phyloP scores from a whole-genome alignment of 768 basidiomycete genomes.

The Kwoniella dejecticola region DNA sequence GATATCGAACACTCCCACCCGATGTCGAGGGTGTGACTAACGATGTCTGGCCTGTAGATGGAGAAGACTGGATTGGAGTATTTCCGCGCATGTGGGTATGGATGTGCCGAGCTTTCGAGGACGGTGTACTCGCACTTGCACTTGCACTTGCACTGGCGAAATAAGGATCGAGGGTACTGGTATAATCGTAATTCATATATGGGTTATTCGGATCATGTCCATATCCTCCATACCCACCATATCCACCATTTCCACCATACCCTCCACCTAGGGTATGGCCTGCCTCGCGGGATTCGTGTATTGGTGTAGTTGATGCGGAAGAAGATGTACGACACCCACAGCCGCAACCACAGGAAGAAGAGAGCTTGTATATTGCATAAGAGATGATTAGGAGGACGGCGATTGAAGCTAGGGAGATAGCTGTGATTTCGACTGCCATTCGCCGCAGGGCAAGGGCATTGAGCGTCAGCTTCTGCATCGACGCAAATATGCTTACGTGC shows the following conservation, averaged over 20 bases:
- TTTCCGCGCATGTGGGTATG: background rate
- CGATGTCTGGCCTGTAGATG: slow-evolving; percentile 12
- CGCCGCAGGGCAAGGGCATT: background rate
- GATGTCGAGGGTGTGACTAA: slow-evolving; percentile 16
- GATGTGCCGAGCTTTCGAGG: too few relatives aligned
- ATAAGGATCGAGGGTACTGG: too few relatives aligned
- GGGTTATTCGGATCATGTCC: background rate
- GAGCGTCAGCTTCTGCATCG: background rate
- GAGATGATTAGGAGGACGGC: slow-evolving; percentile 15
- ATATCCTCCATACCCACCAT: background rate
- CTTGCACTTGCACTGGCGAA: too few relatives aligned
- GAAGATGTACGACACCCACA: slow-evolving; percentile 9
- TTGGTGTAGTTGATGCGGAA: slow-evolving; percentile 6
- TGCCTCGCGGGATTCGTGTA: background rate
- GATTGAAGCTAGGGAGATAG: slow-evolving; percentile 13
- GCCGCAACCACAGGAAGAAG: too few relatives aligned
- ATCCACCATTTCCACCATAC: background rate
- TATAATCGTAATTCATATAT: slow-evolving; percentile 3
- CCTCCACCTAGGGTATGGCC: background rate
- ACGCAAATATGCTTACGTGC: too few relatives aligned
- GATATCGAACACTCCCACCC: too few relatives aligned
- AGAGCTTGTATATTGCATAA: slow-evolving; percentile 1
- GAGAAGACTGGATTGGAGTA: background rate
- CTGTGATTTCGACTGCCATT: slow-evolving; percentile 25
- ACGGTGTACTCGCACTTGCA: too few relatives aligned